Evolutionary conservation across 352 stramenopile genomes (phyloP).

Genomic region (Pythium dissimile): DNA sequence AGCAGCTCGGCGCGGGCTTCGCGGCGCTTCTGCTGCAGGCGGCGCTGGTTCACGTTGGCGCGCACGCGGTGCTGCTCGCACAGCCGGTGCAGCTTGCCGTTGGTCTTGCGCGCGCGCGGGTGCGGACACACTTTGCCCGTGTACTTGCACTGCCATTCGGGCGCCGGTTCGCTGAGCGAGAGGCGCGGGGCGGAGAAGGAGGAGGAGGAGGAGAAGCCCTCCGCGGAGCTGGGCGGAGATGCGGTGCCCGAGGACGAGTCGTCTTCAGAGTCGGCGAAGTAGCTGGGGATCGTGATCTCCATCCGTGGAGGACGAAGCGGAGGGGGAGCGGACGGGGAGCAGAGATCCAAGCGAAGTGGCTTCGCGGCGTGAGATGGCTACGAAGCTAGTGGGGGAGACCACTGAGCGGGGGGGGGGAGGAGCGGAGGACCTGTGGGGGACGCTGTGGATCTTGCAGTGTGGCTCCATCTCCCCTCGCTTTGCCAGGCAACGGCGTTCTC

Average conservation of each 20-base stretch:
- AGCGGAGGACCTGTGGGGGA: neutral
- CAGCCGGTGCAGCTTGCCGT: conserved; percentile 52
- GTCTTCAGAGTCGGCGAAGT: conserved; percentile 19
- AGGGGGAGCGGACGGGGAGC: neutral
- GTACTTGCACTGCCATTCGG: conserved; percentile 31
- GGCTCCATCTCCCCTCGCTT: conserved; percentile 1
- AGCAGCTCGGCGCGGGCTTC: conserved; percentile 1
- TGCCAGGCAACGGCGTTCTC: neutral
- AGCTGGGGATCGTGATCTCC: conserved; percentile 15
- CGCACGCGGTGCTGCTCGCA: conserved; percentile 57
- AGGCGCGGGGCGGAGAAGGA: neutral
- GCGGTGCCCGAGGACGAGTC: conserved; percentile 10
- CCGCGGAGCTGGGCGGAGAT: neutral
- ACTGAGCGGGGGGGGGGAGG: neutral
- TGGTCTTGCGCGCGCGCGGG: conserved; percentile 54
- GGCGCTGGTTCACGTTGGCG: conserved; percentile 53
- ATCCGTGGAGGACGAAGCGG: conserved; percentile 2
- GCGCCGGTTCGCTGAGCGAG: neutral
- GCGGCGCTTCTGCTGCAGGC: conserved; percentile 40
- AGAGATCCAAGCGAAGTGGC: neutral
- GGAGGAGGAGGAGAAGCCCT: too few species aligned
- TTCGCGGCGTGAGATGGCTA: neutral
- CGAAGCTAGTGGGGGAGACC: neutral
- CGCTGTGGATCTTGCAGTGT: conserved; percentile 6
- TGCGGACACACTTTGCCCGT: conserved; percentile 52